These are phyloP conservation scores for Coemansia sp. DNA, from an alignment of 192 early-diverging fungal genomes.

Conservation along the genomic window DNA sequence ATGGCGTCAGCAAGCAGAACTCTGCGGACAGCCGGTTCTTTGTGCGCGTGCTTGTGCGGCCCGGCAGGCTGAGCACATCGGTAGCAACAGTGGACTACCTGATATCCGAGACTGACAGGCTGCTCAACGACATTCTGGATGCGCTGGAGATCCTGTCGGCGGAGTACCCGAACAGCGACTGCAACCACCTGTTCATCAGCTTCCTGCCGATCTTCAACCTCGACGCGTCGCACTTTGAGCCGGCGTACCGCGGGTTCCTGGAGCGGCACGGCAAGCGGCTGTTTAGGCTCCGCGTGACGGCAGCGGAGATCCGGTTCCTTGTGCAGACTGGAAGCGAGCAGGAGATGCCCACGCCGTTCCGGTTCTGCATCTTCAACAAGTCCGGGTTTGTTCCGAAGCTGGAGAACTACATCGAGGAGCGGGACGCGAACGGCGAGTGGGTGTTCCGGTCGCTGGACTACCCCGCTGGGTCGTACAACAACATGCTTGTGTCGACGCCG, in stretches of 20 bases:
- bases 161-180: conserved; percentile 93
- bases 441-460: conserved; percentile 84
- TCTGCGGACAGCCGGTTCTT: conserved; percentile 95
- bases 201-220: conserved; percentile 95
- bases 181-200: conserved; percentile 99
- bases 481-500: conserved; percentile 76
- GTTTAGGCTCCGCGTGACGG: conserved; percentile 91
- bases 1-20: conserved; percentile 93
- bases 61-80: conserved; percentile 77
- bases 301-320: conserved; percentile 96
- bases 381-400: conserved; percentile 91
- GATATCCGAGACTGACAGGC: conserved; percentile 91
- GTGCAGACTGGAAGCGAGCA: conserved; percentile 69
- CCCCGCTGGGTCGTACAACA: conserved; percentile 80
- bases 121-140: conserved; percentile 93
- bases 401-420: conserved; percentile 91
- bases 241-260: conserved; percentile 84
- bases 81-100: conserved; percentile 92
- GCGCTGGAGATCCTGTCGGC: conserved; percentile 92
- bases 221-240: conserved; percentile 81
- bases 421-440: conserved; percentile 78
- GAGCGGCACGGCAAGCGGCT: conserved; percentile 94
- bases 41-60: conserved; percentile 93
- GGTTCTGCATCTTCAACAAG: conserved; percentile 90
- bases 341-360: conserved; percentile 70